Evolutionary conservation across 306 rosid species (phyloP).

Genomic region (Potentilla sterilis): DNA sequence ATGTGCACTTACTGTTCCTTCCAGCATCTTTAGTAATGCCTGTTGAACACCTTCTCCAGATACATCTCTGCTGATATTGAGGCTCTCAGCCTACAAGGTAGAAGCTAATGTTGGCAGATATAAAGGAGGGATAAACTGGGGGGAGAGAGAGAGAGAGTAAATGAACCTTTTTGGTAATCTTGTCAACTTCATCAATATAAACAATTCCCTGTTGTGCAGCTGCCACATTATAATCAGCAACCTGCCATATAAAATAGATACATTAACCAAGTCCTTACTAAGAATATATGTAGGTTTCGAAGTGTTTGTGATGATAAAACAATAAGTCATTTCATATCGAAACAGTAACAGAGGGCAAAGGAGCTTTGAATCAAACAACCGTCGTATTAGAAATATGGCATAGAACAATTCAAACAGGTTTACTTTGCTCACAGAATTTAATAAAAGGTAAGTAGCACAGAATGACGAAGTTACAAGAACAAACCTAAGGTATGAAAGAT

Average conservation of each 20-base stretch:
- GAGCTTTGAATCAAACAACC: not conserved
- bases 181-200: slow-evolving; percentile 98
- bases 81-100: slow-evolving; percentile 86
- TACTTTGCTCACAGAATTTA: not conserved
- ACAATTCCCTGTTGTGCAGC: slow-evolving; percentile 99
- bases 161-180: slow-evolving; percentile 90
- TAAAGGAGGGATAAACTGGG: not conserved
- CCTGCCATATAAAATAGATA: slow-evolving; percentile 43
- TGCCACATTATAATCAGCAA: slow-evolving; percentile 88
- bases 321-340: not conserved
- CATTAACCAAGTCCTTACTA: not conserved
- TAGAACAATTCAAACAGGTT: not conserved
- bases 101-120: slow-evolving; percentile 20
- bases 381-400: not conserved
- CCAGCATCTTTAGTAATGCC: slow-evolving; percentile 95
- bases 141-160: not conserved
- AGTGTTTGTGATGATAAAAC: not conserved
- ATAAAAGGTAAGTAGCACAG: not conserved
- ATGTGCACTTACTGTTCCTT: slow-evolving; percentile 83
- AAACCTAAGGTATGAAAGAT: not conserved
- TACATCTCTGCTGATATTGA: slow-evolving; percentile 94
- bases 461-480: not conserved
- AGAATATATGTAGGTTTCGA: not conserved
- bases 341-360: not conserved
- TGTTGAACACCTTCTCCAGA: slow-evolving; percentile 99